Evolutionary conservation across 257 asterid genomes (phyloP).

Genomic region (Solanum arcanum): DNA sequence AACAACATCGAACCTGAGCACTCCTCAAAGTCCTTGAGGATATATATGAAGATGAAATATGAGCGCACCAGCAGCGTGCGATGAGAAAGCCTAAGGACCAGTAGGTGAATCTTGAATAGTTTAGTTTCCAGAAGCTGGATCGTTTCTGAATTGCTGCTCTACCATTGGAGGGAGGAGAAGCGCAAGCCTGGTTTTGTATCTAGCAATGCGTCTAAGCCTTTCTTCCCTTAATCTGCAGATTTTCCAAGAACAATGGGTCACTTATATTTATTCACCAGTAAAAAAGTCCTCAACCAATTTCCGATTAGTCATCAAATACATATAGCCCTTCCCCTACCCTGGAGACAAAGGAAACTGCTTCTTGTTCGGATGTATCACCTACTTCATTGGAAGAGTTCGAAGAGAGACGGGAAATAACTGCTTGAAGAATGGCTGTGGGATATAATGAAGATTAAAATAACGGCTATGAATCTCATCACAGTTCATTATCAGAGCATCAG

Average conservation of each 20-base stretch:
- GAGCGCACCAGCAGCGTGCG: neutral
- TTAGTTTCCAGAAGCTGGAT: slow-evolving; percentile 40
- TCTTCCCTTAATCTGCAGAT: slow-evolving; percentile 75
- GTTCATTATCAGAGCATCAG: neutral
- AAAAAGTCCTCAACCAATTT: neutral
- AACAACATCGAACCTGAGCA: neutral
- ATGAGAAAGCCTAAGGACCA: neutral
- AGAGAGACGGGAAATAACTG: neutral
- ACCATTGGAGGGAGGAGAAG: slow-evolving; percentile 77
- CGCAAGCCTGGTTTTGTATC: slow-evolving; percentile 74
- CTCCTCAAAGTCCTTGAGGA: neutral
- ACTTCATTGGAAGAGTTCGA: no score
- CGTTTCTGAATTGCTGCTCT: slow-evolving; percentile 61
- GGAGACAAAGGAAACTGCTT: neutral
- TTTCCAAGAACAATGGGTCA: neutral
- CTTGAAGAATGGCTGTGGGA: neutral
- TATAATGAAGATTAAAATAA: neutral
- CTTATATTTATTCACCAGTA: neutral
- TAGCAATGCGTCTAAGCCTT: slow-evolving; percentile 56
- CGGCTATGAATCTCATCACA: neutral
- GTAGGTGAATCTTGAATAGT: neutral
- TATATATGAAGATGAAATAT: neutral
- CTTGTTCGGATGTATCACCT: no score
- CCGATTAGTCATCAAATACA: neutral
- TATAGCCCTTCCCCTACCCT: neutral